phyloP scores from a whole-genome alignment of 768 basidiomycete species.

The Cyathus striatus region DNA sequence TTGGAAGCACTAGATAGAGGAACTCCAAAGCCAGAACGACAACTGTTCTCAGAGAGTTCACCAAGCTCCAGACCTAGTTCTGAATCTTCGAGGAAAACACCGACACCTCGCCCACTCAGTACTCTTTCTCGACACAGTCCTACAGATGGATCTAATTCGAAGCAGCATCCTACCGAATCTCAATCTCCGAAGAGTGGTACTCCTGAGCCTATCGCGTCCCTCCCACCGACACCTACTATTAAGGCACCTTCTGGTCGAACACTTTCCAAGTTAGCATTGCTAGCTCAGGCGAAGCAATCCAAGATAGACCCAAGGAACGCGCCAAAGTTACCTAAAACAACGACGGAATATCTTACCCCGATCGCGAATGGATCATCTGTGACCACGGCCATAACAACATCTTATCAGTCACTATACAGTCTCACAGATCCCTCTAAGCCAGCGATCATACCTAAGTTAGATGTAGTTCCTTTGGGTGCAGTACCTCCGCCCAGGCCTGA shows the following conservation, averaged over 20 bases:
- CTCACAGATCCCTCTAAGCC: slow-evolving; percentile 48
- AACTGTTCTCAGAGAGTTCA: slow-evolving; percentile 11
- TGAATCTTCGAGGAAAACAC: slow-evolving; percentile 8
- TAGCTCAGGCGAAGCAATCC: slow-evolving; percentile 47
- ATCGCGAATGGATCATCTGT: slow-evolving; percentile 81
- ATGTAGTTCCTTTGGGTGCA: slow-evolving; percentile 36
- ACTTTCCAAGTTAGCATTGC: slow-evolving; percentile 68
- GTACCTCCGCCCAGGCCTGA: slow-evolving; percentile 20
- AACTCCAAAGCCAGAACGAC: too few relatives aligned
- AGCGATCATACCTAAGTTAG: slow-evolving; percentile 32
- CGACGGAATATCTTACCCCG: slow-evolving; percentile 70
- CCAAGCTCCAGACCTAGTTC: slow-evolving; percentile 11
- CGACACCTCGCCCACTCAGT: slow-evolving; percentile 9
- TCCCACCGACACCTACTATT: slow-evolving; percentile 1
- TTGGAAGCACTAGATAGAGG: slow-evolving; percentile 48
- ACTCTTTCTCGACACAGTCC: slow-evolving; percentile 14
- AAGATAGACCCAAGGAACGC: slow-evolving; percentile 39
- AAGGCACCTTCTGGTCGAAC: slow-evolving; percentile 5
- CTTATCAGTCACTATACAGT: slow-evolving; percentile 67
- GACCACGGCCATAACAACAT: slow-evolving; percentile 80
- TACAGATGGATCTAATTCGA: too few relatives aligned
- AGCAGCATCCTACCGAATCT: too few relatives aligned
- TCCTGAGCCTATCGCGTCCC: too few relatives aligned
- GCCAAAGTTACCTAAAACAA: slow-evolving; percentile 39
- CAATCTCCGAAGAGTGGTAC: too few relatives aligned